Percentiles rank a stretch among this genome's conserved stretches.
phyloP scores from a whole-genome alignment of 108 stramenopile genomes.

The Mediolabrus comicus region DNA sequence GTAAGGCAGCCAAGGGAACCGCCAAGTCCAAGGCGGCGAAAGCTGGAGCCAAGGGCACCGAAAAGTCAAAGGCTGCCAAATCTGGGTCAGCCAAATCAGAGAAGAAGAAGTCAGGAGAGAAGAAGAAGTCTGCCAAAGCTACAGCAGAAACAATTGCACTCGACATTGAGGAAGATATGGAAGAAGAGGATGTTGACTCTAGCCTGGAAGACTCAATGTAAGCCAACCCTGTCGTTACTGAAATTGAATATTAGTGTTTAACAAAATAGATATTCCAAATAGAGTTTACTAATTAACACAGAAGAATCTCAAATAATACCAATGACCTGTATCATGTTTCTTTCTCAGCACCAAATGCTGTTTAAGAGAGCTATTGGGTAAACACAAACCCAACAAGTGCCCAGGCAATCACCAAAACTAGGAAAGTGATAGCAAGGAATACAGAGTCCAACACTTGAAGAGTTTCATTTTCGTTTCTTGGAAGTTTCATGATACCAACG shows the following conservation, averaged over 20 bases:
- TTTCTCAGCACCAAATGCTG: too few species aligned
- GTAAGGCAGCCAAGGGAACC: neutral
- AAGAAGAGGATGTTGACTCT: neutral
- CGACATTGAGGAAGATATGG: neutral
- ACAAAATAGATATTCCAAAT: too few species aligned
- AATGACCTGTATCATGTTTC: too few species aligned
- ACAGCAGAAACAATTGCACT: neutral
- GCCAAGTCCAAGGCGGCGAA: neutral
- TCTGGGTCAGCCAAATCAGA: neutral
- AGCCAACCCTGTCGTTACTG: too few species aligned
- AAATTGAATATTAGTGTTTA: too few species aligned
- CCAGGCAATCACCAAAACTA: slow-evolving; percentile 35
- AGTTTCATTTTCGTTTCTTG: slow-evolving; percentile 11
- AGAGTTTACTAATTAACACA: too few species aligned
- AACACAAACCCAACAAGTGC: slow-evolving; percentile 3
- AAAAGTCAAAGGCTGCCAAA: neutral
- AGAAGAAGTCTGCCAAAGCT: neutral
- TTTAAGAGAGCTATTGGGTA: neutral
- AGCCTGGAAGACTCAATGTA: neutral
- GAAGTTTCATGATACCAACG: slow-evolving; percentile 26
- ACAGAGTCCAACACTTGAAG: slow-evolving; percentile 45
- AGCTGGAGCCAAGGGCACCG: neutral
- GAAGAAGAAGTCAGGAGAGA: neutral
- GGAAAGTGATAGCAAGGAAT: slow-evolving; percentile 38
- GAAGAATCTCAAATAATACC: too few species aligned